Conservation (phyloP, 257 asterid species). For the Plantago major region DNA sequence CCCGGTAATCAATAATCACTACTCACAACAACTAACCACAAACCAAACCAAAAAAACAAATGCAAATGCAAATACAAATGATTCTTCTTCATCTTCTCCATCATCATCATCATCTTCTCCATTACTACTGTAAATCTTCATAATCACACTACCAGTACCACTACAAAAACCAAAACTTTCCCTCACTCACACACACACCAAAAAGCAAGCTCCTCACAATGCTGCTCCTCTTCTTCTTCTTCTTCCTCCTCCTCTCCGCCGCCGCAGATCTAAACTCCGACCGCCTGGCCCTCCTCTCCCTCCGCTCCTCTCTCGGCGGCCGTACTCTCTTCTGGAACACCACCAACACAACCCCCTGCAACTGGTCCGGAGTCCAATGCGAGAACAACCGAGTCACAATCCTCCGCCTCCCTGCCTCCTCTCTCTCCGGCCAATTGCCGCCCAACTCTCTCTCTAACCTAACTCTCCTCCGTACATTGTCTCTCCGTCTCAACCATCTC, state of each 20-base stretch:
- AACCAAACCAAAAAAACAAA: too few species aligned
- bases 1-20: too few species aligned
- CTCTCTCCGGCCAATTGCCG: constrained; percentile 57
- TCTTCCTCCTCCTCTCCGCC: constrained; percentile 20
- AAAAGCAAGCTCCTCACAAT: background rate
- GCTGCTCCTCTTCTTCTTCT: constrained; percentile 28
- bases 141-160: too few species aligned
- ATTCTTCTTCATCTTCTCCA: too few species aligned
- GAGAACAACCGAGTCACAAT: constrained; percentile 50
- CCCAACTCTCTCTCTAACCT: constrained; percentile 40
- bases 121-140: too few species aligned
- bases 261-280: constrained; percentile 55
- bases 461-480: constrained; percentile 53
- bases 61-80: too few species aligned
- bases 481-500: constrained; percentile 73
- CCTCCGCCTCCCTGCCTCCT: constrained; percentile 72
- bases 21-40: too few species aligned
- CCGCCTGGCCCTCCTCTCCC: constrained; percentile 51
- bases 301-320: constrained; percentile 68
- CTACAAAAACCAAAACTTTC: too few species aligned
- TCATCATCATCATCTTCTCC: too few species aligned
- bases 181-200: too few species aligned
- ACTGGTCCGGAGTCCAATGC: constrained; percentile 63
- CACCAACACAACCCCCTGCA: constrained; percentile 49
- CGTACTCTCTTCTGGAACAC: constrained; percentile 65